Evolutionary conservation across 768 basidiomycete species (phyloP), one percentile per base, ranked within the genome.

Genomic region (Coprinopsis sp.): DNA sequence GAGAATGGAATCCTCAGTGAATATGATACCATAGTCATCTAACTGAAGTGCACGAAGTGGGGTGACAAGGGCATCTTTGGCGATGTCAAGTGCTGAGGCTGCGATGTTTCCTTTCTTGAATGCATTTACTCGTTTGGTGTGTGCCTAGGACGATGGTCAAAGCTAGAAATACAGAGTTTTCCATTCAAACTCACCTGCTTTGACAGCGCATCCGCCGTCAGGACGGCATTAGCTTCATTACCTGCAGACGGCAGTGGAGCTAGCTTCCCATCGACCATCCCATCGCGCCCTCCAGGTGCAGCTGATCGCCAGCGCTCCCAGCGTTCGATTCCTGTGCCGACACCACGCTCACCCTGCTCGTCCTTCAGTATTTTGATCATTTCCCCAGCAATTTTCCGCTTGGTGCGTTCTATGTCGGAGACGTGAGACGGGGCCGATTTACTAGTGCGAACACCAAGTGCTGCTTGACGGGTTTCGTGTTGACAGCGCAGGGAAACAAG

Each of bases 401-500:
- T 13, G 11, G 33, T 29, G 11, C 39, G 44, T 27, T 44, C 22
- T 27, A 49, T 16, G 33, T 50, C 23, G 23, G 18, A n/a, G 33
- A 38, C 41, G 14, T n/a, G 6, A 22, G 10, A 31, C 8, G 22
- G 4, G 23, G 29, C 39, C 5, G 24, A 4, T 30, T 50, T 43
- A 5, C 11, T 23, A 1, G 50, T 52, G 7, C 51, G 48, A 14
- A 54, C 42, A 24, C 53, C 53, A 1, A 25, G 4, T 0, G 50
- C 47, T 27, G 58, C 54, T 24, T 60, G 54, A 33, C 50, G 48
- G 2, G 57, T 60, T 30, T 60, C 52, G 37, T 60, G 57, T 21
- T n/a, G n/a, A n/a, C n/a, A n/a, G n/a, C n/a, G n/a, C n/a, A n/a
- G n/a, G n/a, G n/a, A n/a, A n/a, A n/a, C n/a, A n/a, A n/a, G n/a